These are phyloP conservation scores for Pythium insidiosum DNA, from an alignment of 352 stramenopile genomes.

Conservation along the genomic window DNA sequence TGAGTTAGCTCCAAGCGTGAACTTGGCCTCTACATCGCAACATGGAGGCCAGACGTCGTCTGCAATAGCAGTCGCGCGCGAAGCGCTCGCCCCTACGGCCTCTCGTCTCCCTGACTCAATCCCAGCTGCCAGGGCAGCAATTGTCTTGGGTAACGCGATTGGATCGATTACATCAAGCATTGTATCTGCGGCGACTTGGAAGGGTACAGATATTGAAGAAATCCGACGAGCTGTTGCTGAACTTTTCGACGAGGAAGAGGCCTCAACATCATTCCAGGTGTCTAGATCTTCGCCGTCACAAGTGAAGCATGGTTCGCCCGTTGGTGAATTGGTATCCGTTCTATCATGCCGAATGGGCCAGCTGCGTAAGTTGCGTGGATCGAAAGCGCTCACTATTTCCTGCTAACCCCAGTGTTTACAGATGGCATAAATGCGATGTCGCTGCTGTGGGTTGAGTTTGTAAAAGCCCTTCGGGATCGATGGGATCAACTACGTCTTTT, in stretches of 20 bases:
- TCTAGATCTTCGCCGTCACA: too few species aligned
- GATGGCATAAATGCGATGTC: conserved; percentile 70
- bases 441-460: conserved; percentile 78
- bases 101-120: conserved; percentile 34
- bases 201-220: conserved; percentile 57
- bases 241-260: conserved; percentile 36
- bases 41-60: too few species aligned
- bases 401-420: conserved; percentile 7
- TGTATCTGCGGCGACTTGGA: conserved; percentile 66
- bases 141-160: conserved; percentile 64
- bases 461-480: conserved; percentile 59
- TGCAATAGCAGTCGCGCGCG: too few species aligned
- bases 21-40: too few species aligned
- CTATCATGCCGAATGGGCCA: conserved; percentile 59
- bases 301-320: conserved; percentile 36
- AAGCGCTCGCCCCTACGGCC: background rate
- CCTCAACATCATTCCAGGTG: background rate
- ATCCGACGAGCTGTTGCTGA: conserved; percentile 43
- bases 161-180: conserved; percentile 46
- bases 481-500: conserved; percentile 63
- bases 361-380: conserved; percentile 32
- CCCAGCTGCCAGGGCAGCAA: conserved; percentile 61
- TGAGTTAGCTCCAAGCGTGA: conserved; percentile 54
- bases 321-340: conserved; percentile 64
- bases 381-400: conserved; percentile 2